Base-by-base conservation (phyloP, 495 filamentous ascomycete species). In the Hypoxylon rickii region DNA sequence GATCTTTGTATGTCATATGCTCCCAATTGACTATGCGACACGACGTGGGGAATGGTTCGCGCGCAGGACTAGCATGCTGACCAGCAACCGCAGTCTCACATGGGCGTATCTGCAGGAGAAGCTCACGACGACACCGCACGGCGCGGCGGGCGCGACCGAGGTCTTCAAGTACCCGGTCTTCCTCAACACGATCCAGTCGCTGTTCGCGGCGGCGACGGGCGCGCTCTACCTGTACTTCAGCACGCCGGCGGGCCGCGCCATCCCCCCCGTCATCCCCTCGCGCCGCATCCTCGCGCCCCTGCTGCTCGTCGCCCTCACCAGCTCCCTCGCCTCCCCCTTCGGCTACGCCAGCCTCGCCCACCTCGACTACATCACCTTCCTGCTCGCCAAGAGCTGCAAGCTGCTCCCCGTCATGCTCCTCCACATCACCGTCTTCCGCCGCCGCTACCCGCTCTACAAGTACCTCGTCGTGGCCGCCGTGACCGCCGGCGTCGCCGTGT, bases 281-380 rank as follows among this genome's bases (percentile, higher is more conserved):
- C 65, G 75, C 51, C 68, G 75, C 21, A 93, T 97, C 63, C 69
- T 96, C 26, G 69, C 81, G 22, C 90, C 92, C n/a, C 78, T 98
- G 15, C 62, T 90, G 44, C 84, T 97, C 38, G 90, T 98, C 47
- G 88, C 91, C 61, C 73, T 96, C 39, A 95, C 89, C 17, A 88
- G 86, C 57, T 89, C 90, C 1, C 89, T 98, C 53, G 90, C 93
- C 15, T 89, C 86, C 4, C 94, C 94, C 21, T 97, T 98, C 63
- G 94, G 94, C 58, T 98, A 98, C 74, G 92, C 93, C 36, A 86
- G 84, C 39, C 86, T 98, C 37, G 82, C 86, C 31, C 93, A 98
- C 71, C 93, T 97, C 76, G 94, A 97, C 81, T 98, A 97, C 79
- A 88, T 98, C 67, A 98, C 94, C 16, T 98, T 92, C 77, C 93